phyloP scores from a whole-genome alignment of 257 asterid species.

The Misopates orontium region DNA sequence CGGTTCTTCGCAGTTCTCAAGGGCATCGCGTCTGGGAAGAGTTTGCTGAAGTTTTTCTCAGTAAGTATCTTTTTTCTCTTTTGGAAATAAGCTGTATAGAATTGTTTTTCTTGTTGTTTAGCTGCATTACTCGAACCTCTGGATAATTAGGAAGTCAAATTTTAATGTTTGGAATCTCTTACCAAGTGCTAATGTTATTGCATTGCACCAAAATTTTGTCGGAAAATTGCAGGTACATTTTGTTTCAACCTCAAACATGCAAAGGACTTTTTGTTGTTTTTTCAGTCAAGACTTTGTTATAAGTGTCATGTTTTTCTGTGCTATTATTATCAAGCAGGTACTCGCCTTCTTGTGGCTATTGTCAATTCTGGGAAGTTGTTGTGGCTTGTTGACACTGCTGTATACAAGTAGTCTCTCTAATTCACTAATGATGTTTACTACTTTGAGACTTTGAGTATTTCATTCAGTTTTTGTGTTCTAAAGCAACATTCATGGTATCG shows the following conservation, averaged over 20 bases:
- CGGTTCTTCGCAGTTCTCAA: conserved; percentile 49
- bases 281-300: too few relatives aligned
- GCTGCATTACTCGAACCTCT: too few relatives aligned
- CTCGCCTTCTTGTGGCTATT: conserved; percentile 67
- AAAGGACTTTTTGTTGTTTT: too few relatives aligned
- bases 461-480: background rate
- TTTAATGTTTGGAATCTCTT: too few relatives aligned
- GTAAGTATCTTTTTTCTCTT: conserved; percentile 44
- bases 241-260: too few relatives aligned
- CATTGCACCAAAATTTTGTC: too few relatives aligned
- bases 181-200: too few relatives aligned
- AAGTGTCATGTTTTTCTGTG: background rate
- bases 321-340: conserved; percentile 38
- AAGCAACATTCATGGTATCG: background rate
- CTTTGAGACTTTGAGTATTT: background rate
- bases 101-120: background rate
- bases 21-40: conserved; percentile 68
- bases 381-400: conserved; percentile 70
- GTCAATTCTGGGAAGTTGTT: conserved; percentile 69
- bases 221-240: too few relatives aligned
- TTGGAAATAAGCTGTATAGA: background rate
- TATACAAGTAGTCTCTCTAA: conserved; percentile 48
- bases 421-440: background rate
- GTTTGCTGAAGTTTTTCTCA: conserved; percentile 60
- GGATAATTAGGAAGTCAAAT: too few relatives aligned